A percentile compares a stretch with the other conserved stretches of the same genome.
phyloP scores from a whole-genome alignment of 371 early-diverging fungal species.

The Mucor velutinosus region DNA sequence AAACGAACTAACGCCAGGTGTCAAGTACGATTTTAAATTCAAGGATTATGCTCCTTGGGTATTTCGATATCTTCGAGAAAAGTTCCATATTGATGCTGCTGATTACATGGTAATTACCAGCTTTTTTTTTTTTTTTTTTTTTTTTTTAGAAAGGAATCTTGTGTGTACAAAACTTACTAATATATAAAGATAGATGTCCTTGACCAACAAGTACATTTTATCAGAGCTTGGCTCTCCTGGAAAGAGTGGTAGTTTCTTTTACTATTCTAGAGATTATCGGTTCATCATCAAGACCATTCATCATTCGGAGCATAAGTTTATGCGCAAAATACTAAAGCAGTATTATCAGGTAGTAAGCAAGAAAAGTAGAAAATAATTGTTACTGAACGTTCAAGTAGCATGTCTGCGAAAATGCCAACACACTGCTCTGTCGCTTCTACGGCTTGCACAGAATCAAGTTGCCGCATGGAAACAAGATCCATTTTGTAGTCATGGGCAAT shows the following conservation, averaged over 20 bases:
- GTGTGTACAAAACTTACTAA: neutral
- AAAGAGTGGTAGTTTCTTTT: slow-evolving; percentile 94
- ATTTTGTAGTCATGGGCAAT: slow-evolving; percentile 98
- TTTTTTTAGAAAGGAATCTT: too few relatives aligned
- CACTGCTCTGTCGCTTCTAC: slow-evolving; percentile 91
- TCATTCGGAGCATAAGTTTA: slow-evolving; percentile 89
- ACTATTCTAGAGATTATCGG: slow-evolving; percentile 95
- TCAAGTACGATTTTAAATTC: slow-evolving; percentile 96
- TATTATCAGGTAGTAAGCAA: slow-evolving; percentile 70
- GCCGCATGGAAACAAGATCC: slow-evolving; percentile 89
- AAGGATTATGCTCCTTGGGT: slow-evolving; percentile 98
- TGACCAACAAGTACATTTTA: slow-evolving; percentile 94
- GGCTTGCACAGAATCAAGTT: slow-evolving; percentile 96
- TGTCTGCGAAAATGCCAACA: slow-evolving; percentile 86
- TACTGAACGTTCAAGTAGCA: slow-evolving; percentile 54
- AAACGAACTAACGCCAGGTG: slow-evolving; percentile 89
- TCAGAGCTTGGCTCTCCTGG: slow-evolving; percentile 93
- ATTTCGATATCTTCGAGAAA: slow-evolving; percentile 84
- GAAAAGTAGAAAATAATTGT: neutral
- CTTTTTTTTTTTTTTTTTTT: too few relatives aligned
- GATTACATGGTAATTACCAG: slow-evolving; percentile 79
- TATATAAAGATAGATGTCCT: slow-evolving; percentile 61
- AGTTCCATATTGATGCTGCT: slow-evolving; percentile 84
- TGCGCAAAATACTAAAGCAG: slow-evolving; percentile 79
- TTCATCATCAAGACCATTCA: slow-evolving; percentile 98